phyloP scores from a whole-genome alignment of 2,329 filamentous ascomycete genomes.

The Elsinoe arachidis region DNA sequence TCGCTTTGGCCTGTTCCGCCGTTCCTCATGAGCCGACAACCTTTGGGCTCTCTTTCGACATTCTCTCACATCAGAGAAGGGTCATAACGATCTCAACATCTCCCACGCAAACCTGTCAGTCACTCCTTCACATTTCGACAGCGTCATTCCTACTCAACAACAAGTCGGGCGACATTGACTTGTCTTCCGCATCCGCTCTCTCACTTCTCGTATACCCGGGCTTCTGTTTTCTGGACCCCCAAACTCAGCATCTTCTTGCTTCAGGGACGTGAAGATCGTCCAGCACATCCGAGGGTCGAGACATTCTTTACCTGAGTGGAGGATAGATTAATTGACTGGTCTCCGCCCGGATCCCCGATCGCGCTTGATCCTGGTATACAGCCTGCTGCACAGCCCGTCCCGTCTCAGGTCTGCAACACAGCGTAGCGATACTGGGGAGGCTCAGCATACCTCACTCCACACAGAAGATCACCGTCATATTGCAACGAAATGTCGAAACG shows the following conservation, averaged over 20 bases:
- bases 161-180: constrained; percentile 8
- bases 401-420: too few species aligned
- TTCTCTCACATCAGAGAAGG: neutral
- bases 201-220: neutral
- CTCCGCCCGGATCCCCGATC: neutral
- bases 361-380: neutral
- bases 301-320: neutral
- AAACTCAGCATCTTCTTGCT: neutral
- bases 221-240: neutral
- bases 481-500: constrained; percentile 16
- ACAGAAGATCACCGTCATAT: neutral
- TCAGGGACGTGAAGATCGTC: constrained; percentile 8
- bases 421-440: too few species aligned
- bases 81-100: neutral
- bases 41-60: neutral
- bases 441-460: neutral
- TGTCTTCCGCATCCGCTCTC: neutral
- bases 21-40: neutral
- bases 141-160: neutral
- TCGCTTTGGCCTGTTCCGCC: neutral
- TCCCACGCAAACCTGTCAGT: neutral
- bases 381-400: neutral
- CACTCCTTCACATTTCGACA: constrained; percentile 8
- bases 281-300: neutral
- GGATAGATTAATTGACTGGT: neutral